Evolutionary conservation across 257 asterid genomes (phyloP), one percentile per base, ranked within the genome.

Genomic region (Pogostemon cablin): DNA sequence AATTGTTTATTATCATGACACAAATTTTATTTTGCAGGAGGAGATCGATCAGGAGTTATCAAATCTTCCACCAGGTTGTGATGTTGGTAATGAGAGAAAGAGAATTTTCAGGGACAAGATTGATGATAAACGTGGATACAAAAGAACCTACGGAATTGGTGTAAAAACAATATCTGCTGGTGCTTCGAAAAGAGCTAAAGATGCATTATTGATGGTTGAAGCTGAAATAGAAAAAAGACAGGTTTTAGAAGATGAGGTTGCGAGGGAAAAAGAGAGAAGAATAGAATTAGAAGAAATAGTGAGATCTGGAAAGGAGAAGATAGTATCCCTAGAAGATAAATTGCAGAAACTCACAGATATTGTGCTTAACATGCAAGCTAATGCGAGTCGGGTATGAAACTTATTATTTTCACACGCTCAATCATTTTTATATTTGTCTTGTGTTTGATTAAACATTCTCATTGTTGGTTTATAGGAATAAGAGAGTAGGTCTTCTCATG

Each of bases 191-290:
- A 55, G 9, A 55, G n/a, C 61, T 25, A 55, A n/a, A 7, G 61
- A 55, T 20, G 61, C 61, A 7, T 2, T 55, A 8, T 7, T 55
- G n/a, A 55, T 55, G n/a, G 61, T 55, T 55, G 61, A 55, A 11
- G 40, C 61, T 55, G 61, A 55, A 55, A 55, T 38, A 55, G 2
- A 20, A 55, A 55, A 55, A 55, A 55, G n/a, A 8, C n/a, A 55
- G 9, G 61, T 2, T 55, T 55, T 55, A 55, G 61, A 55, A 55
- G 61, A 55, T 7, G 61, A 55, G 9, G 4, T 55, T 54, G 61
- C 61, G 5, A 10, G n/a, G 9, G 39, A 55, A 25, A 55, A 25
- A 55, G n/a, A 55, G 38, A 55, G 25, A 11, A 7, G 38, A 55
- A 25, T 25, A 6, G 39, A 25, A 55, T 55, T 6, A 8, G 61